Evolutionary conservation across 2,329 filamentous ascomycete genomes (phyloP).

Genomic region (Exophiala sp.): DNA sequence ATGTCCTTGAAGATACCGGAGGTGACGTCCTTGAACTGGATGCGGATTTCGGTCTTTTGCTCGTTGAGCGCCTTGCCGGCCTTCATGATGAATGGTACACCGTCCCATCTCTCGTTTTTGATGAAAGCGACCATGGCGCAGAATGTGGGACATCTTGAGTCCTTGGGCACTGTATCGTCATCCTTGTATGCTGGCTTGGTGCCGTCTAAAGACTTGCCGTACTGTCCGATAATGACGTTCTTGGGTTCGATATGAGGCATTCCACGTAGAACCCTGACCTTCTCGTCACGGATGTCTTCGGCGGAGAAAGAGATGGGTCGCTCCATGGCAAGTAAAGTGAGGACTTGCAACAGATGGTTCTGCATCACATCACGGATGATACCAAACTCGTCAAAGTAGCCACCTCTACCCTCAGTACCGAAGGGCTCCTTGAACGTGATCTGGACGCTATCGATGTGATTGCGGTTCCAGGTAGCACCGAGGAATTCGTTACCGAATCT

Average conservation of each 20-base stretch:
- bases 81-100: conserved; percentile 98
- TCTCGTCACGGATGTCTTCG: conserved; percentile 98
- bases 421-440: conserved; percentile 99
- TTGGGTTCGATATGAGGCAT: conserved; percentile 96
- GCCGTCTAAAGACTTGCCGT: conserved; percentile 91
- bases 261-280: conserved; percentile 86
- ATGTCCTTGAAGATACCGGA: conserved; percentile 99
- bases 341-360: conserved; percentile 94
- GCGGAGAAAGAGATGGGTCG: conserved; percentile 96
- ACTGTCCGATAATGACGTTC: conserved; percentile 99
- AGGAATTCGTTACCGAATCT: conserved; percentile 99
- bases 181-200: conserved; percentile 98
- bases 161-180: conserved; percentile 95
- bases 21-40: conserved; percentile 99
- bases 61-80: conserved; percentile 98
- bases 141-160: conserved; percentile 96
- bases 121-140: conserved; percentile 96
- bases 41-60: conserved; percentile 98
- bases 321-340: conserved; percentile 97
- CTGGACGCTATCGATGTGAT: conserved; percentile 99
- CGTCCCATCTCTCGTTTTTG: conserved; percentile 99
- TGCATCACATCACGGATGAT: conserved; percentile 99
- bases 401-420: conserved; percentile 93
- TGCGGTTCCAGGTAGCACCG: conserved; percentile 96
- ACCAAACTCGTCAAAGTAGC: conserved; percentile 99